Evolutionary conservation across 257 asterid genomes (phyloP), one percentile per base, ranked within the genome.

Genomic region (Fraxinus anomala): DNA sequence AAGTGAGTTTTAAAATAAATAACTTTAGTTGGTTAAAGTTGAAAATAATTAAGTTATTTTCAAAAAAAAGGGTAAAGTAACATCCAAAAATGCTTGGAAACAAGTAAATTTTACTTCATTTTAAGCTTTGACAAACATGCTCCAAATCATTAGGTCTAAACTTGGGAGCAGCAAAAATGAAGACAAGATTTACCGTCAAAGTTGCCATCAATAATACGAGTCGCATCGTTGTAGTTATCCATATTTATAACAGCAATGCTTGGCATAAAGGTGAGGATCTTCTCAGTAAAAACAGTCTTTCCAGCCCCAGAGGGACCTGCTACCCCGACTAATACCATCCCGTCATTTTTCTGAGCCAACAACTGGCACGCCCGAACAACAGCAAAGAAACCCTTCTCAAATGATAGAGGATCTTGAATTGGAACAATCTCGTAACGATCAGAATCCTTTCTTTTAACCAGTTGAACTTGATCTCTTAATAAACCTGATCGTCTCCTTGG

Each of bases 301-400:
- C 98, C 98, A 59, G 99, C 99, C 30, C 99, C 99, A 76, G 98
- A 95, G 40, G 99, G 99, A 33, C 99, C 98, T 8, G 99, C 98
- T 54, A 93, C 94, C 61, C 99, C 99, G 40, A 95, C 94, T 34
- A 95, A 82, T 49, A 85, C 80, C 68, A 95, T 89, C 68, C 99
- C 97, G 56, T 93, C 94, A 81, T 95, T 95, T 82, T 91, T 91
- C 83, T 95, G 99, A 83, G 94, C 91, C 86, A 95, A 82, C 82
- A 95, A 86, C 79, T 95, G 98, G 86, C 97, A 93, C 6, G 99
- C 98, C 61, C 98, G 96, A 73, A 92, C 89, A 51, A 90, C 89
- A 37, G 86, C 87, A 78, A 95, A 93, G 86, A 93, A 95, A 30
- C 99, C 99, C 81, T 95, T 95, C 89, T 95, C 99, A 80, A 95